A percentile compares a stretch with the other conserved stretches of the same genome.
phyloP scores from a whole-genome alignment of 805 yeast species.

The Kregervanrija pseudodelftensis region DNA sequence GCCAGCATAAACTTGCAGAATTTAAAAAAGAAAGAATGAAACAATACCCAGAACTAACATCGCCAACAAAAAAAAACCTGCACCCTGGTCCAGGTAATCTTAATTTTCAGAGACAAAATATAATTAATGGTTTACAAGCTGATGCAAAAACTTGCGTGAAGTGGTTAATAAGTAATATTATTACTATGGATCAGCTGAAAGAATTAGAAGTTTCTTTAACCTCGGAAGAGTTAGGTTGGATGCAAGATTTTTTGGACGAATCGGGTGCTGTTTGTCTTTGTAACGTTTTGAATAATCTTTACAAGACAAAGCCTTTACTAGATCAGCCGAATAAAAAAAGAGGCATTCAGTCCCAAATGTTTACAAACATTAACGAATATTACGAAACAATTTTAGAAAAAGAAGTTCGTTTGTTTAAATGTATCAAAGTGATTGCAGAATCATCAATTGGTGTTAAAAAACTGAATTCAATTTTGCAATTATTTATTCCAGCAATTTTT shows the following conservation, averaged over 20 bases:
- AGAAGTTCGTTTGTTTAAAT: slow-evolving; percentile 72
- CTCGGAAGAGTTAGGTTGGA: slow-evolving; percentile 78
- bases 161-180: slow-evolving; percentile 59
- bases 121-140: slow-evolving; percentile 38
- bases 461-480: slow-evolving; percentile 40
- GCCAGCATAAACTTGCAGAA: slow-evolving; percentile 80
- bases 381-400: slow-evolving; percentile 40
- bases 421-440: slow-evolving; percentile 75
- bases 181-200: slow-evolving; percentile 64
- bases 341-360: slow-evolving; percentile 8
- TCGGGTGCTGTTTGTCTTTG: slow-evolving; percentile 91
- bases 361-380: slow-evolving; percentile 26
- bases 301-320: slow-evolving; percentile 21
- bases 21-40: slow-evolving; percentile 39
- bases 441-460: slow-evolving; percentile 64
- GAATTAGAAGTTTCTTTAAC: slow-evolving; percentile 87
- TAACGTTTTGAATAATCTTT: slow-evolving; percentile 45
- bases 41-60: slow-evolving; percentile 3
- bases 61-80: slow-evolving; percentile 2
- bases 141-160: slow-evolving; percentile 58
- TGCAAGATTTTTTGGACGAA: slow-evolving; percentile 63
- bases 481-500: slow-evolving; percentile 61
- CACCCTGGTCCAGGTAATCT: too few relatives aligned
- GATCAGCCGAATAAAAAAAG: not conserved
- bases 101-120: not conserved